These are phyloP conservation scores for Aspergillus tubingensis DNA, from an alignment of 2,329 filamentous ascomycete genomes.

Conservation along the genomic window DNA sequence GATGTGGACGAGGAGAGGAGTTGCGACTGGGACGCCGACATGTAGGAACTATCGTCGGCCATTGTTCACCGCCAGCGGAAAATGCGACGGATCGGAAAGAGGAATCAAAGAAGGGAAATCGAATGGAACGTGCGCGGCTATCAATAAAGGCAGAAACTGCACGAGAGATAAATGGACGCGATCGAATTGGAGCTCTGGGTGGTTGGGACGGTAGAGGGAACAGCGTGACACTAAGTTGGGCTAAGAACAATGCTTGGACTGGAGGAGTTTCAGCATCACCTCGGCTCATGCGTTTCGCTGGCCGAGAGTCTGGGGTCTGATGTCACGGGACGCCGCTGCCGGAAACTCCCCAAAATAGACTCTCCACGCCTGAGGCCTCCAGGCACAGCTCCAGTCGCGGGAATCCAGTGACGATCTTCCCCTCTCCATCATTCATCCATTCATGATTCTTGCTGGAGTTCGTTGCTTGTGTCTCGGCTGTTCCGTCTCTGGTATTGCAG, in stretches of 20 bases:
- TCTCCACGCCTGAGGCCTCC: background rate
- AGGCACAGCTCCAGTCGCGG: background rate
- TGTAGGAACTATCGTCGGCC: conserved; percentile 32
- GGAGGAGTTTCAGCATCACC: conserved; percentile 32
- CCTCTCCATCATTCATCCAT: background rate
- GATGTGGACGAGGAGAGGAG: conserved; percentile 67
- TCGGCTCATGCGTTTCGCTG: conserved; percentile 31
- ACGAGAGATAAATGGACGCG: conserved; percentile 5
- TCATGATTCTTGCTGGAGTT: background rate
- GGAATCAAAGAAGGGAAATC: background rate
- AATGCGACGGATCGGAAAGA: conserved; percentile 14
- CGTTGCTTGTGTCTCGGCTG: too few species aligned
- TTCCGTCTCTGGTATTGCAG: background rate
- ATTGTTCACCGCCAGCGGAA: conserved; percentile 30
- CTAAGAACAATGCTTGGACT: conserved; percentile 14
- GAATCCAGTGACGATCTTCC: background rate
- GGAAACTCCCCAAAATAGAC: background rate
- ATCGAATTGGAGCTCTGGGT: conserved; percentile 11
- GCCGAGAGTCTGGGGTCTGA: conserved; percentile 32
- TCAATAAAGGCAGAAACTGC: background rate
- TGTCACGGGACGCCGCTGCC: conserved; percentile 33
- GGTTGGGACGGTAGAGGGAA: conserved; percentile 13
- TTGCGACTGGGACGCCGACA: conserved; percentile 51
- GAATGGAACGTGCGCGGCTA: background rate
- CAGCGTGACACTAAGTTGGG: conserved; percentile 14